Evolutionary conservation across 148 eudicot species (phyloP), one percentile per base, ranked within the genome.

Genomic region (Cornus suecica): DNA sequence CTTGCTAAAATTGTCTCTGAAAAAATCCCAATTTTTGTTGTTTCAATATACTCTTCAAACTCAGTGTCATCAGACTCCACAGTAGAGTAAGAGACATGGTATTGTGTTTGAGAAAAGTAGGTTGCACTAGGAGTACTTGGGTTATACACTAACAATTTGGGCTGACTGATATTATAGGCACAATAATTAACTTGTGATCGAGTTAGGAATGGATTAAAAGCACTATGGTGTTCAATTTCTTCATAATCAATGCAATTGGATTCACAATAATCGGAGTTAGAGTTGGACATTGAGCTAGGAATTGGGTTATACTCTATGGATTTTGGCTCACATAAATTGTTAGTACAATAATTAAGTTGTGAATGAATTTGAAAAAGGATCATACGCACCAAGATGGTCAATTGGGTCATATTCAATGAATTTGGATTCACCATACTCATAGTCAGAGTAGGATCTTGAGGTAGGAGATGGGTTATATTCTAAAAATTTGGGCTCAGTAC

Each of bases 11-110:
- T n/a, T n/a, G n/a, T n/a, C n/a, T n/a, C n/a, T n/a, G n/a, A n/a
- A n/a, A n/a, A n/a, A n/a, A n/a, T n/a, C n/a, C n/a, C n/a, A n/a
- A n/a, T n/a, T n/a, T n/a, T n/a, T n/a, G n/a, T n/a, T n/a, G n/a
- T n/a, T n/a, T n/a, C n/a, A n/a, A n/a, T n/a, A 48, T 86, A 86
- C 8, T 90, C 89, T 4, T 79, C 88, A 72, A 67, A 86, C 7
- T 80, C 87, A 25, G 73, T 76, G 15, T 83, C 79, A 61, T 67
- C 61, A 18, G 60, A 24, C 20, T 29, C 75, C 10, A 27, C 16
- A 13, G 54, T 69, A 37, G 84, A 79, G 68, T 88, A 75, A 9
- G 85, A 87, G 20, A 86, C 63, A 14, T 42, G 23, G 65, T 51
- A 84, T 0, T 73, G 80, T 11, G 82, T 80, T 62, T 64, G 45